Conservation (phyloP, 75 land plant species). For the Cupressus sempervirens region DNA sequence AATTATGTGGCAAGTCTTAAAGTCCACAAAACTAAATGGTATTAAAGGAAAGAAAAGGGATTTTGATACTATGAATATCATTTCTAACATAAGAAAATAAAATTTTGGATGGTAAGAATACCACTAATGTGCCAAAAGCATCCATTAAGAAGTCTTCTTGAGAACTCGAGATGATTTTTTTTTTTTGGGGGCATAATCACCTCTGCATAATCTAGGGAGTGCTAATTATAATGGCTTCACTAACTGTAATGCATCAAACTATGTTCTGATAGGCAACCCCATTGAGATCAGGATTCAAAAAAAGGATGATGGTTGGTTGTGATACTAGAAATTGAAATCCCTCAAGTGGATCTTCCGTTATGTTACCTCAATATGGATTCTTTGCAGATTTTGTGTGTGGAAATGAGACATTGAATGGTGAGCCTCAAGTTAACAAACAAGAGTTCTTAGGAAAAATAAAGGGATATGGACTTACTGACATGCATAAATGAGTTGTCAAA, state of each 20-base stretch:
- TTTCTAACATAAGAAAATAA: not conserved
- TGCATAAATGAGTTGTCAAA: not conserved
- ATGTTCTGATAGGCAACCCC: conserved; percentile 1
- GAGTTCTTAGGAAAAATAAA: not conserved
- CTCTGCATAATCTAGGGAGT: not conserved
- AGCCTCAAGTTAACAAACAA: not conserved
- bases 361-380: not conserved
- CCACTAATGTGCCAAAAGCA: not conserved
- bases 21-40: conserved; percentile 2
- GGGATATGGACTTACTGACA: not conserved
- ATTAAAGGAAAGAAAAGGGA: not conserved
- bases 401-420: not conserved
- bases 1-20: not conserved
- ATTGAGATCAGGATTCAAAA: not conserved
- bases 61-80: not conserved
- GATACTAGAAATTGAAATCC: not conserved
- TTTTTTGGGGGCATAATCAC: not conserved
- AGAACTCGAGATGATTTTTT: not conserved
- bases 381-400: conserved; percentile 2
- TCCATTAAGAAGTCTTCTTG: not conserved
- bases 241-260: not conserved
- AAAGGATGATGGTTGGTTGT: not conserved
- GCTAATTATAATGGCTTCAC: not conserved
- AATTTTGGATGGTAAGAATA: not conserved
- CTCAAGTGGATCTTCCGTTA: not conserved